Conservation (phyloP, 2,329 filamentous ascomycete genomes). For the Plectosphaerella sp. region DNA sequence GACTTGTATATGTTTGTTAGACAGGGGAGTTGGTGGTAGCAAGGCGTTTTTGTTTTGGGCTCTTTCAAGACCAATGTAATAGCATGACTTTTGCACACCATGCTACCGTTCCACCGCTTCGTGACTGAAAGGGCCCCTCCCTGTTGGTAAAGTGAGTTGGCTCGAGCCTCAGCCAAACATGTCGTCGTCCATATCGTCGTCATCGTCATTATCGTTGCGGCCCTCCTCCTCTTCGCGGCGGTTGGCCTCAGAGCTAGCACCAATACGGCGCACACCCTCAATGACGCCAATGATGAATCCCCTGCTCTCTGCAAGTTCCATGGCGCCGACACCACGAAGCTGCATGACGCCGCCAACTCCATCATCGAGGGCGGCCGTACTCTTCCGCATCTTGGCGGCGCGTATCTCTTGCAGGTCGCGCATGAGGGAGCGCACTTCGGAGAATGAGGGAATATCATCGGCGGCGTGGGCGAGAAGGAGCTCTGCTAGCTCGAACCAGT, state of each 20-base stretch:
- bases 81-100: no score
- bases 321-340: slow-evolving; percentile 74
- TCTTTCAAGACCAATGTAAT: neutral
- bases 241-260: slow-evolving; percentile 72
- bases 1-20: no score
- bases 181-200: slow-evolving; percentile 56
- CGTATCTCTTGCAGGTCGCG: slow-evolving; percentile 83
- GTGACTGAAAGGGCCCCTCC: neutral
- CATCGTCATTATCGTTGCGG: slow-evolving; percentile 54
- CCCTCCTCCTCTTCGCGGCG: slow-evolving; percentile 69
- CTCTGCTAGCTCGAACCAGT: slow-evolving; percentile 91
- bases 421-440: slow-evolving; percentile 69
- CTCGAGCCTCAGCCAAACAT: slow-evolving; percentile 25
- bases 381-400: slow-evolving; percentile 80
- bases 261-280: slow-evolving; percentile 81
- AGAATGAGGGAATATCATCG: slow-evolving; percentile 73
- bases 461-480: slow-evolving; percentile 79
- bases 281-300: slow-evolving; percentile 82
- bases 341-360: slow-evolving; percentile 68
- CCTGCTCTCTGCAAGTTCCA: slow-evolving; percentile 87
- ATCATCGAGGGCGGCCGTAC: slow-evolving; percentile 66
- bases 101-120: no score
- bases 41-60: neutral
- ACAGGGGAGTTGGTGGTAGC: neutral
- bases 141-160: neutral